Conservation (phyloP, 1,284 basidiomycete genomes). For the Neolentinus lepideus region DNA sequence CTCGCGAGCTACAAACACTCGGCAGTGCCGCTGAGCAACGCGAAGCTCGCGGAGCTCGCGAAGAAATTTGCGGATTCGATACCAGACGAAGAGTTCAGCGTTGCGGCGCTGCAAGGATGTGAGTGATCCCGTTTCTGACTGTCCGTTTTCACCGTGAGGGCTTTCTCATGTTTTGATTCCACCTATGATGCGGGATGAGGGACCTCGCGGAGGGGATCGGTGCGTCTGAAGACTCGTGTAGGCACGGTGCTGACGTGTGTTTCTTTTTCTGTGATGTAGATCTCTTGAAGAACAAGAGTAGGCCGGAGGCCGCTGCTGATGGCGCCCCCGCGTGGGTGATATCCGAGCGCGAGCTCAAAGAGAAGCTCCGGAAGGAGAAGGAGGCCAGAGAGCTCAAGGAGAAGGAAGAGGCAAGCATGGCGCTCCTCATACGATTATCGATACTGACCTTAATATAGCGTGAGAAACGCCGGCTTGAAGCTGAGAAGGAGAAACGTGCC, state of each 20-base stretch:
- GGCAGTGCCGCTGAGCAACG: slow-evolving; percentile 54
- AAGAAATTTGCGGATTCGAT: slow-evolving; percentile 69
- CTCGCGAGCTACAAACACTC: slow-evolving; percentile 50
- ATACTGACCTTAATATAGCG: slow-evolving; percentile 32
- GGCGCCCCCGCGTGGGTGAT: slow-evolving; percentile 64
- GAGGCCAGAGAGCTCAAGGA: slow-evolving; percentile 57
- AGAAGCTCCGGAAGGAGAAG: slow-evolving; percentile 61
- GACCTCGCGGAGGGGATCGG: slow-evolving; percentile 11
- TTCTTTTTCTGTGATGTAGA: slow-evolving; percentile 31
- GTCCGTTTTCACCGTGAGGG: slow-evolving; percentile 8
- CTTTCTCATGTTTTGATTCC: slow-evolving; percentile 4
- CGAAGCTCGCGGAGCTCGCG: slow-evolving; percentile 55
- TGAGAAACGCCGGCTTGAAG: slow-evolving; percentile 22
- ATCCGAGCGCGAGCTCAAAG: slow-evolving; percentile 63
- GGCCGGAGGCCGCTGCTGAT: slow-evolving; percentile 62
- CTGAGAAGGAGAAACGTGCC: slow-evolving; percentile 33
- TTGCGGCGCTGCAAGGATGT: slow-evolving; percentile 84
- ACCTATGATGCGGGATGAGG: slow-evolving; percentile 6
- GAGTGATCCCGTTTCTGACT: slow-evolving; percentile 29
- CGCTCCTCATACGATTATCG: too few species aligned
- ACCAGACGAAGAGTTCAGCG: slow-evolving; percentile 75
- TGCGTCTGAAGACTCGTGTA: slow-evolving; percentile 14
- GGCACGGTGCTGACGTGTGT: slow-evolving; percentile 16
- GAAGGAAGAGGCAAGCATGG: slow-evolving; percentile 58
- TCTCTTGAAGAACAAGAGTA: slow-evolving; percentile 72